A percentile compares a stretch with the other conserved stretches of the same genome.
phyloP scores from a whole-genome alignment of 1,284 basidiomycete species.

The Schizophyllum commune region DNA sequence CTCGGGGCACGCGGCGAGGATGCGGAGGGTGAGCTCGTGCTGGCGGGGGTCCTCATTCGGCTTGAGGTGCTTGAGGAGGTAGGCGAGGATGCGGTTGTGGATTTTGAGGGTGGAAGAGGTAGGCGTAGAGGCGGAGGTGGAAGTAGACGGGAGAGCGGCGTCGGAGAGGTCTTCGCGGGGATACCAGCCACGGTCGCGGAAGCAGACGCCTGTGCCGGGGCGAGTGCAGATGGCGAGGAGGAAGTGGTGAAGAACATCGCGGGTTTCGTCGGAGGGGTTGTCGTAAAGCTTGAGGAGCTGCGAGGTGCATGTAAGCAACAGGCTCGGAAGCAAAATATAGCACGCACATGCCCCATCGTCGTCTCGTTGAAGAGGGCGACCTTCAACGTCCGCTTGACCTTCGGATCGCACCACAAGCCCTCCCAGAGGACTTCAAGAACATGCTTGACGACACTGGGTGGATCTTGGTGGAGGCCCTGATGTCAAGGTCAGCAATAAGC shows the following conservation, averaged over 20 bases:
- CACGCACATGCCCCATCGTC: conserved; percentile 51
- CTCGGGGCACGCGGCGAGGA: conserved; percentile 79
- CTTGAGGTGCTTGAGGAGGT: conserved; percentile 66
- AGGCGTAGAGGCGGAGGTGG: conserved; percentile 19
- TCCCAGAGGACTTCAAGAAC: conserved; percentile 63
- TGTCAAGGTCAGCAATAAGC: neutral
- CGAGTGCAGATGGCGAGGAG: conserved; percentile 81
- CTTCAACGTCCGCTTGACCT: conserved; percentile 62
- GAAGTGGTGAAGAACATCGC: conserved; percentile 84
- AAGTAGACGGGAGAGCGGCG: conserved; percentile 19
- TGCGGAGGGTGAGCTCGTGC: conserved; percentile 77
- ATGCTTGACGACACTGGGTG: conserved; percentile 44
- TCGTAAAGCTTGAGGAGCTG: conserved; percentile 69
- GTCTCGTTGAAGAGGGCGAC: conserved; percentile 59
- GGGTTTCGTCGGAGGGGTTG: conserved; percentile 44
- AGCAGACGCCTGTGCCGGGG: conserved; percentile 82
- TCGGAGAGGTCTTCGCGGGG: conserved; percentile 42
- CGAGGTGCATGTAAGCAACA: neutral
- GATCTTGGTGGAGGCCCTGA: conserved; percentile 57
- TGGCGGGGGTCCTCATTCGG: conserved; percentile 83
- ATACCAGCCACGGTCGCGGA: conserved; percentile 89
- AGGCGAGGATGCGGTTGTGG: conserved; percentile 81
- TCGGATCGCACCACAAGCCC: conserved; percentile 63
- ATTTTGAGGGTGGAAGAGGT: conserved; percentile 30
- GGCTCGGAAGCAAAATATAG: neutral